Percentiles rank a stretch among this genome's conserved stretches.
phyloP scores from a whole-genome alignment of 2,329 filamentous ascomycete genomes.

The Coniosporium tulheliwenetii region DNA sequence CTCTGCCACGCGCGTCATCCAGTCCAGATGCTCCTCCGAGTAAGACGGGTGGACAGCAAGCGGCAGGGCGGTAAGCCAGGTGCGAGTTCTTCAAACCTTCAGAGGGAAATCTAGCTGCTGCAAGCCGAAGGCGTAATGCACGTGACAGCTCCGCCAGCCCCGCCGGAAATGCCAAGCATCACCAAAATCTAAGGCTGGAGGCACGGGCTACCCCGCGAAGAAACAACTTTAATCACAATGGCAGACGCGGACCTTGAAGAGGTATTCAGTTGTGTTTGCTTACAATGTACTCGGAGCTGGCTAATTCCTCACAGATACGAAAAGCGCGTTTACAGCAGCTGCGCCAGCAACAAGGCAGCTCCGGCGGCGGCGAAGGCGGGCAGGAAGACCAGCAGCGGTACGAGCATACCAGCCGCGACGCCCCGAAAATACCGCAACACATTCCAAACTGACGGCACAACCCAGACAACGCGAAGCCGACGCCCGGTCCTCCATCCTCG shows the following conservation, averaged over 20 bases:
- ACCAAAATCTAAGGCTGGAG: no score
- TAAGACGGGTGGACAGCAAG: no score
- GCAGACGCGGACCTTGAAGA: slow-evolving; percentile 50
- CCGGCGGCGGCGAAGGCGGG: slow-evolving; percentile 31
- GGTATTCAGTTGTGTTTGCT: slow-evolving; percentile 1
- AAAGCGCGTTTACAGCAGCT: slow-evolving; percentile 88
- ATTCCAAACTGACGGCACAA: background rate
- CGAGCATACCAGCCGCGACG: slow-evolving; percentile 11
- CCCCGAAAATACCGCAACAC: background rate
- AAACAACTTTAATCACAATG: slow-evolving; percentile 25
- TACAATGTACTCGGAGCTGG: background rate
- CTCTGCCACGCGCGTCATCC: no score
- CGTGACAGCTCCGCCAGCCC: no score
- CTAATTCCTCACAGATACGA: slow-evolving; percentile 48
- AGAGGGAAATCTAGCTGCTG: no score
- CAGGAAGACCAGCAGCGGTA: slow-evolving; percentile 51
- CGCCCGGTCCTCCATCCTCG: slow-evolving; percentile 61
- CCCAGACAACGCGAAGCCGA: slow-evolving; percentile 38
- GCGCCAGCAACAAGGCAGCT: slow-evolving; percentile 50
- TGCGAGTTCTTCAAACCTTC: no score
- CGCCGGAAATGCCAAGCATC: no score
- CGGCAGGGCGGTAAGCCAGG: no score
- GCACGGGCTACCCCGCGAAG: no score
- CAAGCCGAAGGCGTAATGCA: no score
- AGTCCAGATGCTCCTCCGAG: no score